phyloP scores from a whole-genome alignment of 768 basidiomycete species.

The Coprinopsis sp. region DNA sequence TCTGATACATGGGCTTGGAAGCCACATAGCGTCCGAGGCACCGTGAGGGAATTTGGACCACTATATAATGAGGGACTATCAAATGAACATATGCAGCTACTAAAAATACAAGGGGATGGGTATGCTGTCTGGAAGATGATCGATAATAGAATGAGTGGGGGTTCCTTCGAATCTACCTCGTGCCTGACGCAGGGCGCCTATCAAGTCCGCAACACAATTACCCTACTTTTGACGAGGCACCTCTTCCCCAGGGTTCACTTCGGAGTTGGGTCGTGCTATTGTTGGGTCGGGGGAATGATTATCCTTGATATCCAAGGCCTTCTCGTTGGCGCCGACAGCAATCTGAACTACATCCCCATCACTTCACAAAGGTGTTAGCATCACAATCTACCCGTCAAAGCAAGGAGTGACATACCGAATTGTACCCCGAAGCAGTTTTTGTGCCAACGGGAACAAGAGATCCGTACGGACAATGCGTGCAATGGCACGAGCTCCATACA shows the following conservation, averaged over 20 bases:
- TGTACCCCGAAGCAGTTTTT: conserved; percentile 73
- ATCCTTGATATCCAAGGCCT: conserved; percentile 5
- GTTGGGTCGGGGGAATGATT: conserved; percentile 11
- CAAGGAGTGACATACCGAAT: conserved; percentile 37
- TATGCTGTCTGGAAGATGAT: no score
- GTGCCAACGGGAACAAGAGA: conserved; percentile 79
- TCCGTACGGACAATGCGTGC: conserved; percentile 80
- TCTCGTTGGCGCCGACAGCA: neutral
- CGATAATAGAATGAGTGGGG: no score
- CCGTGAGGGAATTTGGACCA: no score
- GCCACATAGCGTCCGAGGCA: no score
- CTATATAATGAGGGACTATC: no score
- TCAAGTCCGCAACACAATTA: no score
- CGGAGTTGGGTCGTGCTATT: conserved; percentile 5
- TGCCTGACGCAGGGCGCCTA: no score
- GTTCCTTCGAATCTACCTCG: no score
- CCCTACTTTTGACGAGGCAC: no score
- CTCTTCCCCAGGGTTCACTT: conserved; percentile 8
- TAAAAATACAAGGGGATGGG: no score
- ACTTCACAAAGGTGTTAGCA: neutral
- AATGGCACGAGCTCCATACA: conserved; percentile 86
- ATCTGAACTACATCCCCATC: conserved; percentile 9
- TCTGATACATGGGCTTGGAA: no score
- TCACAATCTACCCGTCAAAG: neutral
- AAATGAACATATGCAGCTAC: no score